These are phyloP conservation scores for Suillus weaverae DNA, from an alignment of 768 basidiomycete genomes.

Conservation along the genomic window DNA sequence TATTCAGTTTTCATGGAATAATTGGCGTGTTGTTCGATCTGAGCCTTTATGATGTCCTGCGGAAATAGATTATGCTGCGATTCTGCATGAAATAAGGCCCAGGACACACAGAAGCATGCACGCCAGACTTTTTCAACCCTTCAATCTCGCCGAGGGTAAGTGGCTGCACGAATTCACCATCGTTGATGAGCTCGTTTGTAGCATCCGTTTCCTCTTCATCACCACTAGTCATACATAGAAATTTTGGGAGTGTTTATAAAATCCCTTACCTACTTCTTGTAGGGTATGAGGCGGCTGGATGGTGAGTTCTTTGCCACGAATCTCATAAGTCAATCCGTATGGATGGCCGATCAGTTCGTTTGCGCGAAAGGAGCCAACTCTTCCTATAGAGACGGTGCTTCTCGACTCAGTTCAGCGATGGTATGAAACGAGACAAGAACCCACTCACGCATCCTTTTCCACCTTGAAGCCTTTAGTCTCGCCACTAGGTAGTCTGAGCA, in stretches of 20 bases:
- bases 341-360: constrained; percentile 78
- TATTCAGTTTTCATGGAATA: constrained; percentile 96
- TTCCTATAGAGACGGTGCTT: constrained; percentile 77
- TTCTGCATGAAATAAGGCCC: constrained; percentile 3
- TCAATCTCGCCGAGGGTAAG: constrained; percentile 84
- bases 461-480: constrained; percentile 75
- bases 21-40: constrained; percentile 90
- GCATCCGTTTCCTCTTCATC: constrained; percentile 90
- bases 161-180: constrained; percentile 81
- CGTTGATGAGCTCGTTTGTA: constrained; percentile 94
- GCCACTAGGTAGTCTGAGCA: constrained; percentile 78
- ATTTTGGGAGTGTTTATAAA: constrained; percentile 1
- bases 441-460: constrained; percentile 66
- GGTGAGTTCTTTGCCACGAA: constrained; percentile 67
- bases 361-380: constrained; percentile 80
- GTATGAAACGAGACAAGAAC: constrained; percentile 3
- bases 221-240: constrained; percentile 1
- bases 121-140: constrained; percentile 76
- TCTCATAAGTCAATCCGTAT: constrained; percentile 89
- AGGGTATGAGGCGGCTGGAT: constrained; percentile 61
- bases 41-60: constrained; percentile 92
- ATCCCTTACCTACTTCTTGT: constrained; percentile 71
- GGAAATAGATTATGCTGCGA: constrained; percentile 13
- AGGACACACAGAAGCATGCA: constrained; percentile 67
- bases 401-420: constrained; percentile 4